Conservation (phyloP, 805 yeast species). For the Cyberlindnera xishuangbannaensis region DNA sequence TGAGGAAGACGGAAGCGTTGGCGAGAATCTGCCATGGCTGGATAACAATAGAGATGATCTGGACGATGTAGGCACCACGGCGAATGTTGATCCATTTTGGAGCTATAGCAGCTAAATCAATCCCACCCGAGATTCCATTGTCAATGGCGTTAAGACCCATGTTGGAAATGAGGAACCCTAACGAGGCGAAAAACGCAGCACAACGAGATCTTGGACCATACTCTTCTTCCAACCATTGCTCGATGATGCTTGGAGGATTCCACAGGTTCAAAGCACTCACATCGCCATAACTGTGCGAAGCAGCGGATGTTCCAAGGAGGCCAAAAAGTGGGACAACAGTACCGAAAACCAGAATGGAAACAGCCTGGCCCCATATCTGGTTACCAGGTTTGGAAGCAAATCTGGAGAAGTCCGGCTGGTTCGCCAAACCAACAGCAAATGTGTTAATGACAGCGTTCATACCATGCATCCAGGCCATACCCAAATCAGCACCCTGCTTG, state of each 20-base stretch:
- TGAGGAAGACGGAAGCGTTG: conserved; percentile 22
- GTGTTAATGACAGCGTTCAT: conserved; percentile 26
- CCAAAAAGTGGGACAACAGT: conserved; percentile 42
- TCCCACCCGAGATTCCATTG: conserved; percentile 43
- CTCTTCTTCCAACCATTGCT: conserved; percentile 34
- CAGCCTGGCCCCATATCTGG: conserved; percentile 33
- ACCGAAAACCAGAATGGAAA: conserved; percentile 34
- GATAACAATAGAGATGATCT: conserved; percentile 59
- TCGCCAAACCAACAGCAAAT: conserved; percentile 29
- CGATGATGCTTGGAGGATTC: conserved; percentile 40
- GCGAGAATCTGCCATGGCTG: conserved; percentile 60
- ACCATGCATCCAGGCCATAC: conserved; percentile 27
- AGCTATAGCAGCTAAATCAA: conserved; percentile 39
- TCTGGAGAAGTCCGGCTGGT: conserved; percentile 30
- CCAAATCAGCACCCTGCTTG: conserved; percentile 27
- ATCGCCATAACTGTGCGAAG: conserved; percentile 33
- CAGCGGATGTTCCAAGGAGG: conserved; percentile 38
- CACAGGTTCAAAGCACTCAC: conserved; percentile 29
- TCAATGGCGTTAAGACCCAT: conserved; percentile 34
- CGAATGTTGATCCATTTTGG: conserved; percentile 57
- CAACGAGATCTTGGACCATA: conserved; percentile 37
- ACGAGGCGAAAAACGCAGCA: conserved; percentile 39
- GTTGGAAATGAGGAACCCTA: conserved; percentile 31
- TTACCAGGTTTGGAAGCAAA: conserved; percentile 34
- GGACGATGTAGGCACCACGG: conserved; percentile 64